A percentile compares a stretch with the other conserved stretches of the same genome.
phyloP scores from a whole-genome alignment of 495 filamentous ascomycete genomes.

The Monascus purpureus region DNA sequence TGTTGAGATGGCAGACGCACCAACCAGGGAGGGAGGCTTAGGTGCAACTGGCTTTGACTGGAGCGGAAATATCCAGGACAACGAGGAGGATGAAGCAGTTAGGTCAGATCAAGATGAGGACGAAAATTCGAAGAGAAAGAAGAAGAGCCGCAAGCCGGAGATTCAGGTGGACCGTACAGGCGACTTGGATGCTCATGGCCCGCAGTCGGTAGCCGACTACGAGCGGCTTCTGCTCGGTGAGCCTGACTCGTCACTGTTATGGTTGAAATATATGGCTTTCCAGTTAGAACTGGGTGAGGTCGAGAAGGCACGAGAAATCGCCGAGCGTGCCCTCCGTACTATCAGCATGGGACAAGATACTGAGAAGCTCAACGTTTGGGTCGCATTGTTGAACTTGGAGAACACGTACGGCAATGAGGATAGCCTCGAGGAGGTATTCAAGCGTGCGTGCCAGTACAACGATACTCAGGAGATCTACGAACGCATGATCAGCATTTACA shows the following conservation, averaged over 20 bases:
- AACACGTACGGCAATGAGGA: constrained; percentile 80
- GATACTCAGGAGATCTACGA: constrained; percentile 84
- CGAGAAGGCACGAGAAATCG: constrained; percentile 70
- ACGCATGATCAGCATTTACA: constrained; percentile 82
- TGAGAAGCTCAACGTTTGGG: constrained; percentile 91
- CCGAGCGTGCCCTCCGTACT: constrained; percentile 74
- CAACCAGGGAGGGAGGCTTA: constrained; percentile 39
- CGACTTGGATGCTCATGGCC: constrained; percentile 77
- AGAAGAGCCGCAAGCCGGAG: constrained; percentile 62
- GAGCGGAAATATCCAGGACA: constrained; percentile 46
- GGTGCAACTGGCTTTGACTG: constrained; percentile 76
- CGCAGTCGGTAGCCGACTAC: constrained; percentile 78
- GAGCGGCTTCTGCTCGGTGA: constrained; percentile 86
- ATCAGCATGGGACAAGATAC: constrained; percentile 77
- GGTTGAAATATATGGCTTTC: constrained; percentile 95
- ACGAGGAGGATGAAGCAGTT: constrained; percentile 29
- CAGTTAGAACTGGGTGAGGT: constrained; percentile 84
- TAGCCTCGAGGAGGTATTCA: constrained; percentile 75
- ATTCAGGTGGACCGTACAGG: constrained; percentile 80
- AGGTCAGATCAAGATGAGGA: constrained; percentile 34
- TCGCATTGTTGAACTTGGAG: constrained; percentile 86
- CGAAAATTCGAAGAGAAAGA: constrained; percentile 50
- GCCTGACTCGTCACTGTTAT: constrained; percentile 75
- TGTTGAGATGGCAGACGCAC: constrained; percentile 14
- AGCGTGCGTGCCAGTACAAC: constrained; percentile 85